Conservation (phyloP, 805 yeast species). For the Kuraishia capsulata region DNA sequence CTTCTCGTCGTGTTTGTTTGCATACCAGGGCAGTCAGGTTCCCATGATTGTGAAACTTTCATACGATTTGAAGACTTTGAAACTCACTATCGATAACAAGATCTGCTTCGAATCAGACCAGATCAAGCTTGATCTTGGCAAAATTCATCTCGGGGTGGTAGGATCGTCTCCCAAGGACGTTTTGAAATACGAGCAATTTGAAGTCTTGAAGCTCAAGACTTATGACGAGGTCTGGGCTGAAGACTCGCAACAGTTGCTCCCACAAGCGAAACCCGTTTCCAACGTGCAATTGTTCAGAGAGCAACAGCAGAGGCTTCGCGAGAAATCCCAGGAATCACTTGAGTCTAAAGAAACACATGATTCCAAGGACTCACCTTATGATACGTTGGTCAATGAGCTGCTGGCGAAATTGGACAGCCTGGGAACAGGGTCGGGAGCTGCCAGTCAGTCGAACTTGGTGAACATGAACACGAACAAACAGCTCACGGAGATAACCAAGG, state of each 20-base stretch:
- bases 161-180: slow-evolving; percentile 31
- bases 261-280: slow-evolving; percentile 1
- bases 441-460: background rate
- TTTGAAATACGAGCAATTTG: slow-evolving; percentile 46
- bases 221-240: slow-evolving; percentile 36
- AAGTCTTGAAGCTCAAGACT: slow-evolving; percentile 48
- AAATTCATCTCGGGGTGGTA: slow-evolving; percentile 38
- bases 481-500: slow-evolving; percentile 11
- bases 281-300: slow-evolving; percentile 8
- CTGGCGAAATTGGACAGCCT: background rate
- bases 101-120: slow-evolving; percentile 59
- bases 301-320: slow-evolving; percentile 8
- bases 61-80: slow-evolving; percentile 40
- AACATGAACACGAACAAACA: slow-evolving; percentile 8
- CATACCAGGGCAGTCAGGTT: slow-evolving; percentile 58
- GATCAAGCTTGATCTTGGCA: slow-evolving; percentile 32
- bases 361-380: too few species aligned
- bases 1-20: slow-evolving; percentile 48
- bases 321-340: too few species aligned
- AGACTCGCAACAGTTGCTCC: background rate
- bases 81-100: slow-evolving; percentile 65
- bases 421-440: background rate
- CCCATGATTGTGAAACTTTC: slow-evolving; percentile 64
- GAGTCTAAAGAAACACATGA: too few species aligned
- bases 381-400: background rate